Evolutionary conservation across 1,284 basidiomycete species (phyloP).

Genomic region (Ustilago hordei): DNA sequence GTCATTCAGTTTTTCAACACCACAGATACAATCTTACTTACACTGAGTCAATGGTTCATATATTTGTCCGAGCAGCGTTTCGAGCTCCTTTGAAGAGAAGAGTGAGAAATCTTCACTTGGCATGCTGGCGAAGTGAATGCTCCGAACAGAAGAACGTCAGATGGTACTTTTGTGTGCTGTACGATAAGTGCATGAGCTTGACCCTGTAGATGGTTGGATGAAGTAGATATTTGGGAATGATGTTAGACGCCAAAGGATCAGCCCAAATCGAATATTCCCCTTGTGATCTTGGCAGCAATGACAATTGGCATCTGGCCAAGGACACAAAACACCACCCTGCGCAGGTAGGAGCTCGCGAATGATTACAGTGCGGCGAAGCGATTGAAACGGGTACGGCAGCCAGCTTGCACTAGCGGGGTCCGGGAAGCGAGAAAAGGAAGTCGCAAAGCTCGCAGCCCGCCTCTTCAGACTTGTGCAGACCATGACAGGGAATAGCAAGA

Average conservation of each 20-base stretch:
- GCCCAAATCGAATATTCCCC: too few relatives aligned
- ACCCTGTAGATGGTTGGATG: background rate
- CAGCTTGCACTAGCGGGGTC: background rate
- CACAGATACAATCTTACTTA: background rate
- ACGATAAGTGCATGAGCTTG: background rate
- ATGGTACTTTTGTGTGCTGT: constrained; percentile 22
- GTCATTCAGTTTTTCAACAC: background rate
- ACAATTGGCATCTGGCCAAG: too few relatives aligned
- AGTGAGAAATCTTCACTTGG: constrained; percentile 5
- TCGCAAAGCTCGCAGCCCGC: too few relatives aligned
- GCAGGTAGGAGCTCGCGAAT: background rate
- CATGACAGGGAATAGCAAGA: too few relatives aligned
- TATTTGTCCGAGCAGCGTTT: background rate
- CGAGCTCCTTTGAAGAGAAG: constrained; percentile 4
- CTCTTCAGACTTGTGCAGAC: too few relatives aligned
- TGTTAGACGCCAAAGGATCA: too few relatives aligned
- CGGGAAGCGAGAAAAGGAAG: background rate
- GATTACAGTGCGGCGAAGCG: background rate
- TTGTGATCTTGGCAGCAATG: too few relatives aligned
- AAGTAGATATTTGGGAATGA: too few relatives aligned
- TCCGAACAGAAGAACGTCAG: background rate
- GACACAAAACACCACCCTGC: too few relatives aligned
- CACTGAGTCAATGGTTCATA: background rate
- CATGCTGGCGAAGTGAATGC: background rate
- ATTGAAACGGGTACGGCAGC: background rate